These are phyloP conservation scores for Amanita polypyramis DNA, from an alignment of 768 basidiomycete genomes.

Conservation along the genomic window DNA sequence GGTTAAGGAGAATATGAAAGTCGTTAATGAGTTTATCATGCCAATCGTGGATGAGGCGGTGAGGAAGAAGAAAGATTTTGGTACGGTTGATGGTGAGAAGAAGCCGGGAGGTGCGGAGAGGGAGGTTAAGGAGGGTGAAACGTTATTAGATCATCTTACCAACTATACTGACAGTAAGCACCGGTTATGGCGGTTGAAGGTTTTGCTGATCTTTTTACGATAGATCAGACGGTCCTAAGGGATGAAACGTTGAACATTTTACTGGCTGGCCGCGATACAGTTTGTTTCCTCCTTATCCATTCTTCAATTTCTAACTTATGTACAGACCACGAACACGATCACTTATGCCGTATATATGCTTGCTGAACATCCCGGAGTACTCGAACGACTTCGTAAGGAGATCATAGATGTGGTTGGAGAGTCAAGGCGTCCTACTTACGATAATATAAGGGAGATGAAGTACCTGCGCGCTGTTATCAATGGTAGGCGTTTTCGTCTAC, in stretches of 20 bases:
- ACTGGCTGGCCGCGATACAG: constrained; percentile 49
- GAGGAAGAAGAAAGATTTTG: constrained; percentile 19
- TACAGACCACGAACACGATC: constrained; percentile 28
- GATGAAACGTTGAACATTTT: constrained; percentile 43
- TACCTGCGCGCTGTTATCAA: constrained; percentile 25
- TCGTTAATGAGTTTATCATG: constrained; percentile 38
- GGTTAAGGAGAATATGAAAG: constrained; percentile 28
- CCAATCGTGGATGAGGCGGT: constrained; percentile 39
- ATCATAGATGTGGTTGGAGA: constrained; percentile 28
- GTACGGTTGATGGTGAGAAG: constrained; percentile 1
- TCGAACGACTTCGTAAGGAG: constrained; percentile 29
- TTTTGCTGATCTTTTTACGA: background rate
- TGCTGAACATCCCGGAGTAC: constrained; percentile 30
- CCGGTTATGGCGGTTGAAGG: background rate
- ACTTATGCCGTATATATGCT: constrained; percentile 36
- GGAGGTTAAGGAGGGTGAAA: constrained; percentile 27
- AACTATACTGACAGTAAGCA: constrained; percentile 39
- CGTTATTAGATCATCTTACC: constrained; percentile 38
- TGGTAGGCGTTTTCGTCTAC: constrained; percentile 13
- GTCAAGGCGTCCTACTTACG: constrained; percentile 26
- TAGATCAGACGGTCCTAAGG: constrained; percentile 25
- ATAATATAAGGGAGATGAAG: constrained; percentile 37
- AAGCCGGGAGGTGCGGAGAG: constrained; percentile 12
- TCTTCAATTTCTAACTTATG: background rate
- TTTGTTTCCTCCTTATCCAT: constrained; percentile 9